A percentile compares a stretch with the other conserved stretches of the same genome.
phyloP scores from a whole-genome alignment of 2,329 filamentous ascomycete genomes.

The Aureobasidium sp. region DNA sequence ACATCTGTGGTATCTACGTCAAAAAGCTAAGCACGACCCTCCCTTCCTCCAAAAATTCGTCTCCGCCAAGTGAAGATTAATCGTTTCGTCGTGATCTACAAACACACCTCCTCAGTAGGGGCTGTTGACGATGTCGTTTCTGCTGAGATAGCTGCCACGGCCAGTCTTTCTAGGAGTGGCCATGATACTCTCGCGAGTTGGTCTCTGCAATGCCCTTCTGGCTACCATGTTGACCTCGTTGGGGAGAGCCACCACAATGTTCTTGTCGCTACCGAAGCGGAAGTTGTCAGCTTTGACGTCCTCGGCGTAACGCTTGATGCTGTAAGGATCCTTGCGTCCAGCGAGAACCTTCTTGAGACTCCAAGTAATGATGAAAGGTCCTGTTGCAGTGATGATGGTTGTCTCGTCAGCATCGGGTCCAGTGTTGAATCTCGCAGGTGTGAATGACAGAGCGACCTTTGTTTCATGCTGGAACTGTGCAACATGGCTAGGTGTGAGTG shows the following conservation, averaged over 20 bases:
- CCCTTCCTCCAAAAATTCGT: not conserved
- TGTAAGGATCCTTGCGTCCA: constrained; percentile 80
- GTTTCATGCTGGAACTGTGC: constrained; percentile 98
- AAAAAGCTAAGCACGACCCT: not conserved
- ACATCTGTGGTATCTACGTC: constrained; percentile 3
- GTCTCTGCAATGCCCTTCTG: constrained; percentile 74
- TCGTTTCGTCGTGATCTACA: constrained; percentile 11
- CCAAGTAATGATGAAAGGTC: constrained; percentile 96
- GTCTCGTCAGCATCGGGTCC: constrained; percentile 73
- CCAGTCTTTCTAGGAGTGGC: constrained; percentile 40
- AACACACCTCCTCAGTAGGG: constrained; percentile 42
- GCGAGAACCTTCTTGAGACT: constrained; percentile 81
- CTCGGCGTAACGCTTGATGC: constrained; percentile 92
- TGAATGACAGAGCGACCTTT: constrained; percentile 77
- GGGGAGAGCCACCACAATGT: constrained; percentile 91
- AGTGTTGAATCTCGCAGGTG: constrained; percentile 87
- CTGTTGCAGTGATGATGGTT: constrained; percentile 92
- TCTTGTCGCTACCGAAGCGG: constrained; percentile 94
- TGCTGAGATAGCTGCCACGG: constrained; percentile 62
- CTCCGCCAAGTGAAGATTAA: not conserved
- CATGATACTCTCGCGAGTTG: constrained; percentile 83
- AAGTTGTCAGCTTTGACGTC: constrained; percentile 98
- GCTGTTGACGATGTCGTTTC: constrained; percentile 76
- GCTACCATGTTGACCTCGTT: constrained; percentile 98
- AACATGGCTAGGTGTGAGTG: constrained; percentile 82